Base-by-base conservation (phyloP, 164 flowering plant species). In the Chimonanthus praecox region DNA sequence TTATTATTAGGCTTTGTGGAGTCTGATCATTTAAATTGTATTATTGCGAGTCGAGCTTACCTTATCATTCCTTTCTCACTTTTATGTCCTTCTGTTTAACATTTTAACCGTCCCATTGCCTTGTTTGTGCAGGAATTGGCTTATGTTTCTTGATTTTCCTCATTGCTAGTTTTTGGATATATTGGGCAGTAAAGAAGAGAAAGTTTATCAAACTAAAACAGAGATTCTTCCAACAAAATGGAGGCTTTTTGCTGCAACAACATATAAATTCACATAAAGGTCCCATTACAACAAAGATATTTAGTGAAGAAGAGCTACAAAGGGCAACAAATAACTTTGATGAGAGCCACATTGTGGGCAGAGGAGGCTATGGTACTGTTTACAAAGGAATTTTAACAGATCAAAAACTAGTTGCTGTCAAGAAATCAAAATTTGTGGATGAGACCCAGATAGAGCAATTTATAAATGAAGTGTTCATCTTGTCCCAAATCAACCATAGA, bases 311-410 rank as follows among this genome's bases (percentile, higher is more conserved):
- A 46, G 79, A 79, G 65, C 46, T 78, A 13, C 18, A 68, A 49
- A 62, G 62, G 43, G 78, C 78, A 43, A 75, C 78, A 6, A 71
- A 75, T 46, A 76, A 76, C 69, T 79, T 54, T 51, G 54, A 60
- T 11, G 73, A 67, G 33, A 49, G n/a, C 60, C 18, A 33, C 10
- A 69, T 79, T 7, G 9, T 79, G 2, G 79, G 79, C 6, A 48
- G 72, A 46, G 82, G 82, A 63, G 76, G 75, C 6, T 73, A 69
- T 16, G 79, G 78, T 10, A 79, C 65, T 18, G 81, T 79, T 49
- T 75, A 75, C 54, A 75, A 73, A 58, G 78, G 76, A 48, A 64
- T 79, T 50, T 47, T 78, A 11, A 44, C 73, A 3, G 69, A 79
- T 33, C 11, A 72, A 0, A 67, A 43, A 11, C 58, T 75, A 58